These are phyloP conservation scores for Hamigera avellanea DNA, from an alignment of 495 filamentous ascomycete genomes.

Conservation along the genomic window DNA sequence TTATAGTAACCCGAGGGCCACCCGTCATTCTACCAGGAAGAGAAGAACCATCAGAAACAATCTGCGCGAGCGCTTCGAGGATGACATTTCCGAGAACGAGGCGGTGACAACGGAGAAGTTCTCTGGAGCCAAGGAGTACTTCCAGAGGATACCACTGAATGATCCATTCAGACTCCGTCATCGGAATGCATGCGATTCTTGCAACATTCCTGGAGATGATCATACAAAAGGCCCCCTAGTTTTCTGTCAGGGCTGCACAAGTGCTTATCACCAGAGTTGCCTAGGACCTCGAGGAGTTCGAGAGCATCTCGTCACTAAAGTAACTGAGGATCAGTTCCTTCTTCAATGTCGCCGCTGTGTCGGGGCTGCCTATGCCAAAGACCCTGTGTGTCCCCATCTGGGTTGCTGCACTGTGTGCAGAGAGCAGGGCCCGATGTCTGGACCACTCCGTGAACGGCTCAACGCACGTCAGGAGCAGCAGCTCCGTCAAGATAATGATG, in stretches of 20 bases:
- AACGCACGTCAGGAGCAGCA: conserved; percentile 73
- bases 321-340: conserved; percentile 64
- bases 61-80: conserved; percentile 55
- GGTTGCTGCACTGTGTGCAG: conserved; percentile 61
- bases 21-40: conserved; percentile 18
- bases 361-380: conserved; percentile 51
- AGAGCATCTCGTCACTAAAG: conserved; percentile 92
- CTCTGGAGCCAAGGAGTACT: conserved; percentile 55
- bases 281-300: conserved; percentile 59
- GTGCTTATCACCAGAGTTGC: conserved; percentile 70
- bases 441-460: conserved; percentile 56
- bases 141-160: conserved; percentile 39
- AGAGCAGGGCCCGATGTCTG: conserved; percentile 46
- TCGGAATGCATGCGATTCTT: conserved; percentile 60
- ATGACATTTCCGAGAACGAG: conserved; percentile 53
- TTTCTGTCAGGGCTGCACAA: conserved; percentile 83
- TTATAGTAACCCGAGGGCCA: conserved; percentile 4
- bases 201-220: conserved; percentile 40
- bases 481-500: conserved; percentile 61
- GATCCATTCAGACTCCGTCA: conserved; percentile 58
- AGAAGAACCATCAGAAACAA: conserved; percentile 26
- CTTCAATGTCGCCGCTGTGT: conserved; percentile 86
- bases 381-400: conserved; percentile 53
- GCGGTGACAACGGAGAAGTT: conserved; percentile 38
- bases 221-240: conserved; percentile 52